phyloP scores from a whole-genome alignment of 2,329 filamentous ascomycete genomes.

The Macroventuria anomochaeta region DNA sequence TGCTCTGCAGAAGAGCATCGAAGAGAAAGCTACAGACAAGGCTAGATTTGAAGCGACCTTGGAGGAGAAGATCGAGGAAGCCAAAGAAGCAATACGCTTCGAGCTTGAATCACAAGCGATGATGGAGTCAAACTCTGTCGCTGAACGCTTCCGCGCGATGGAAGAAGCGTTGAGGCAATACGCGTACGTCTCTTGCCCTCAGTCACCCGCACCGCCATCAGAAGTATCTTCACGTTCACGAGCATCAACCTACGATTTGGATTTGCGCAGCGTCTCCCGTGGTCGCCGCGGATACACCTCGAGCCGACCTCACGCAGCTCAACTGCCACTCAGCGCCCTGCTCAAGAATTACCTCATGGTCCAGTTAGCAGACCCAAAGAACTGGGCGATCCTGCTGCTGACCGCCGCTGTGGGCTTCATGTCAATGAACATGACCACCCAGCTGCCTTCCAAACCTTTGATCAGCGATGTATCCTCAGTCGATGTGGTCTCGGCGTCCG shows the following conservation, averaged over 20 bases:
- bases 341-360: conserved; percentile 62
- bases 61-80: conserved; percentile 39
- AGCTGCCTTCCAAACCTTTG: conserved; percentile 11
- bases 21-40: conserved; percentile 39
- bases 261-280: conserved; percentile 17
- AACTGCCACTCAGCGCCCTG: conserved; percentile 61
- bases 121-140: conserved; percentile 35
- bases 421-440: conserved; percentile 32
- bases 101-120: conserved; percentile 41
- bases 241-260: conserved; percentile 11
- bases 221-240: conserved; percentile 2
- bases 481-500: conserved; percentile 1
- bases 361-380: conserved; percentile 60
- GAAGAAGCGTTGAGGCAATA: conserved; percentile 38
- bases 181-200: conserved; percentile 16
- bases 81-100: conserved; percentile 42
- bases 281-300: conserved; percentile 20
- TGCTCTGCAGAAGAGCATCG: conserved; percentile 33
- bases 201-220: conserved; percentile 18
- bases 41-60: conserved; percentile 36
- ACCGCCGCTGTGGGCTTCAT: conserved; percentile 54
- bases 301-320: conserved; percentile 26
- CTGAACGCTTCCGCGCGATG: conserved; percentile 39
- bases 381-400: conserved; percentile 58
- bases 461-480: conserved; percentile 13